Conservation (phyloP, 345 rosid genomes). For the Gossypium stocksii region DNA sequence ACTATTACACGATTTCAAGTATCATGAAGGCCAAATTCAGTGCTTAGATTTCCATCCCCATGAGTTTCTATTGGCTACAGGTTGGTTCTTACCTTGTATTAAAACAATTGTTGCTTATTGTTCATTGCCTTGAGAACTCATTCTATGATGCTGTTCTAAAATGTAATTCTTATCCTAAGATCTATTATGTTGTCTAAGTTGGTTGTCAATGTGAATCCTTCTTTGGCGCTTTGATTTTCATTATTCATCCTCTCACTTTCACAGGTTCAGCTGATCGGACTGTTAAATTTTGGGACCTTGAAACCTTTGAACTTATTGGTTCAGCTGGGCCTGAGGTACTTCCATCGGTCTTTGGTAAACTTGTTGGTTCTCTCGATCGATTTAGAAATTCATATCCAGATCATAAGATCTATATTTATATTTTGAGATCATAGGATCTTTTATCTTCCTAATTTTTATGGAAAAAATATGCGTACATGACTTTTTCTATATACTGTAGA, state of each 20-base stretch:
- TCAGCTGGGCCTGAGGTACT: conserved; percentile 95
- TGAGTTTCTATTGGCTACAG: conserved; percentile 93
- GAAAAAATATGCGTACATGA: neutral
- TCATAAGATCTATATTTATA: neutral
- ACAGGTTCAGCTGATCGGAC: conserved; percentile 97
- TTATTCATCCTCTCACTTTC: conserved; percentile 11
- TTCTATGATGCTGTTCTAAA: neutral
- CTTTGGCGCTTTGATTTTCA: neutral
- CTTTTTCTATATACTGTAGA: conserved; percentile 35
- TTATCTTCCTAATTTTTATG: neutral
- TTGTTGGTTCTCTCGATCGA: neutral
- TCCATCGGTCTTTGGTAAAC: conserved; percentile 16
- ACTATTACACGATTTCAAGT: conserved; percentile 81
- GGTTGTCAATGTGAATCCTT: neutral
- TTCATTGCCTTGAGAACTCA: conserved; percentile 3
- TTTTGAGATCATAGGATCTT: neutral
- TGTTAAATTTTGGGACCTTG: conserved; percentile 97
- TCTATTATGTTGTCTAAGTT: neutral
- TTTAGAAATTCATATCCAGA: conserved; percentile 2
- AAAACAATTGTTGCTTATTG: neutral
- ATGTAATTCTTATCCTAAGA: neutral
- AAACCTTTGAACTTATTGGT: conserved; percentile 93
- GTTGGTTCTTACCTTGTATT: conserved; percentile 33
- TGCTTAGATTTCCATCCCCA: conserved; percentile 99
- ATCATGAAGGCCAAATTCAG: conserved; percentile 91